Evolutionary conservation across 371 early-diverging fungal genomes (phyloP).

Genomic region (Gilbertella persicaria): DNA sequence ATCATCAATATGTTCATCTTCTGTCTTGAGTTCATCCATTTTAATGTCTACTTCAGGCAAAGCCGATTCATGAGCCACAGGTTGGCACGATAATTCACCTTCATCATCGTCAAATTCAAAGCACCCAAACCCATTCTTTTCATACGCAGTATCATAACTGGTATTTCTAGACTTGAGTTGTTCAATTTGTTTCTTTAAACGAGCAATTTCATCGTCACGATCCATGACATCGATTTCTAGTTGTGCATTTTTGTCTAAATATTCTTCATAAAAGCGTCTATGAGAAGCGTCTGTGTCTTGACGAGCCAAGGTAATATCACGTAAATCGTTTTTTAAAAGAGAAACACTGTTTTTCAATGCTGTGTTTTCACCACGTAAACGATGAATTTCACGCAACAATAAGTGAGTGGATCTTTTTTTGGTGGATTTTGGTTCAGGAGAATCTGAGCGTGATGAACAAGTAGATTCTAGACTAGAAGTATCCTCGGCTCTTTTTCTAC

Average conservation of each 20-base stretch:
- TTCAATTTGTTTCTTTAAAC: slow-evolving; percentile 29
- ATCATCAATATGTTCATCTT: slow-evolving; percentile 9
- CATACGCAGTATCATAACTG: too few relatives aligned
- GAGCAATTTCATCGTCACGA: slow-evolving; percentile 31
- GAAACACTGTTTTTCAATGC: slow-evolving; percentile 32
- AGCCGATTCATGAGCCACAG: slow-evolving; percentile 13
- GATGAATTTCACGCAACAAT: slow-evolving; percentile 42
- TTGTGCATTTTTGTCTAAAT: slow-evolving; percentile 24
- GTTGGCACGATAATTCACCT: slow-evolving; percentile 8
- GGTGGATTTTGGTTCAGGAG: slow-evolving; percentile 13
- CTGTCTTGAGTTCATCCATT: slow-evolving; percentile 6
- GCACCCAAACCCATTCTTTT: slow-evolving; percentile 18
- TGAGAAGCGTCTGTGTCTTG: slow-evolving; percentile 41
- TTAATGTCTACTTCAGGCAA: slow-evolving; percentile 14
- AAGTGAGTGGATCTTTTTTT: slow-evolving; percentile 28
- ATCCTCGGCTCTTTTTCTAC: slow-evolving; percentile 8
- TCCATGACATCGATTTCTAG: slow-evolving; percentile 36
- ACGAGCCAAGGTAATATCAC: slow-evolving; percentile 35
- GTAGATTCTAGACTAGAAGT: slow-evolving; percentile 11
- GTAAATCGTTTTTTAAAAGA: slow-evolving; percentile 39
- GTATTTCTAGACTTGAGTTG: slow-evolving; percentile 14
- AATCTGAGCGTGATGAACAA: slow-evolving; percentile 12
- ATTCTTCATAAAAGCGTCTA: slow-evolving; percentile 33
- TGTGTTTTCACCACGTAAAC: slow-evolving; percentile 43
- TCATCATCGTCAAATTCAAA: slow-evolving; percentile 18